phyloP scores from a whole-genome alignment of 2,329 filamentous ascomycete genomes.

The Scolecobasidium constrictum region DNA sequence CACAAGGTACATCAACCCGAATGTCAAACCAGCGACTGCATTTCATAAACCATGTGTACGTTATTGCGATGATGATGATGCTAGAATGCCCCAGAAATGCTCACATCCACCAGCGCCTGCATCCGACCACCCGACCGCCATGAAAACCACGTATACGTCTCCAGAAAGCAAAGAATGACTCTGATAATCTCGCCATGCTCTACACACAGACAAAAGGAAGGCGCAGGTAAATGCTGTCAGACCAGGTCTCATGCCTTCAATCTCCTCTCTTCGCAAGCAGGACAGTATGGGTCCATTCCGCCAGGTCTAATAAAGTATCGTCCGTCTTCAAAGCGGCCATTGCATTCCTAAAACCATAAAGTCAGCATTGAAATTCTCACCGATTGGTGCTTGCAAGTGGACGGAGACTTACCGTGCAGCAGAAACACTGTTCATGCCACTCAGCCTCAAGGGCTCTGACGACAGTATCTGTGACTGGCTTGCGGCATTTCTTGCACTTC shows the following conservation, averaged over 20 bases:
- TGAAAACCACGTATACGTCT: too few species aligned
- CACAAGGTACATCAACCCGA: too few species aligned
- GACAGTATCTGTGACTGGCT: constrained; percentile 79
- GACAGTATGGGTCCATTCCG: constrained; percentile 49
- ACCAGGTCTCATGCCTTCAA: constrained; percentile 51
- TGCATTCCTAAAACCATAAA: constrained; percentile 41
- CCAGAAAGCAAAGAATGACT: too few species aligned
- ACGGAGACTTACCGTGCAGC: constrained; percentile 47
- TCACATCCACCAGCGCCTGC: too few species aligned
- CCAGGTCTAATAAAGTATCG: constrained; percentile 52
- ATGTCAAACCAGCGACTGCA: too few species aligned
- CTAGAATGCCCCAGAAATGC: too few species aligned
- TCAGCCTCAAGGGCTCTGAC: constrained; percentile 80
- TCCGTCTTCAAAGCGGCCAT: constrained; percentile 49
- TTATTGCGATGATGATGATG: too few species aligned
- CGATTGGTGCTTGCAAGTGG: not conserved
- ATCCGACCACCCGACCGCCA: too few species aligned
- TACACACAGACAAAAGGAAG: too few species aligned
- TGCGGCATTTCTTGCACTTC: constrained; percentile 77
- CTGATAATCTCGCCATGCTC: too few species aligned
- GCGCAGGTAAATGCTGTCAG: too few species aligned
- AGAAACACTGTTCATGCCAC: constrained; percentile 91
- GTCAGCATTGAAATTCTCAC: constrained; percentile 6
- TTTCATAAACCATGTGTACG: too few species aligned
- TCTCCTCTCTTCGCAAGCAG: constrained; percentile 50